These are phyloP conservation scores for Solanum sparsipilum DNA, from an alignment of 257 asterid genomes.

Conservation along the genomic window DNA sequence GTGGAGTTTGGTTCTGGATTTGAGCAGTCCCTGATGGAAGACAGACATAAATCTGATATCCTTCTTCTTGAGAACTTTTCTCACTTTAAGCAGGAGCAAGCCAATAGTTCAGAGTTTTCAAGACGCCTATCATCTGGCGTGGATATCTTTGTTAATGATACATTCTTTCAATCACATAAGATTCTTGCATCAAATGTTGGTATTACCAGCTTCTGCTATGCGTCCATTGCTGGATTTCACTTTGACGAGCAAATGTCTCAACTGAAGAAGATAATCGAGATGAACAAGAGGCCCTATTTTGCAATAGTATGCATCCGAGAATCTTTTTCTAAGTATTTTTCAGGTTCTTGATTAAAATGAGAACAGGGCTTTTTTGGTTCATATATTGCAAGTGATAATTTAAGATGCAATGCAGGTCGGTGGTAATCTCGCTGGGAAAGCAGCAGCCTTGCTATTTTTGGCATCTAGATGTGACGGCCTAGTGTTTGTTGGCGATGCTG, in stretches of 20 bases:
- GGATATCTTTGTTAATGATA: constrained; percentile 81
- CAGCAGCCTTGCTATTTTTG: constrained; percentile 47
- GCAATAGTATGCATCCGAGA: constrained; percentile 52
- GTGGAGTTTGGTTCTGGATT: constrained; percentile 21
- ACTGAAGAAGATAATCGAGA: constrained; percentile 43
- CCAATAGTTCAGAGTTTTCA: constrained; percentile 62
- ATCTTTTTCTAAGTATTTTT: constrained; percentile 6
- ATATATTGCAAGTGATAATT: not conserved
- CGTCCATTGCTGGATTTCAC: constrained; percentile 70
- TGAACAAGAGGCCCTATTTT: constrained; percentile 43
- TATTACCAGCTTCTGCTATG: constrained; percentile 52
- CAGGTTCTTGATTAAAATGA: not conserved
- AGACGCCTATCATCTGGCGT: constrained; percentile 52
- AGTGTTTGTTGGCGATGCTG: constrained; percentile 71
- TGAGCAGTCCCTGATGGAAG: constrained; percentile 18
- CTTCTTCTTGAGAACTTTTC: constrained; percentile 64
- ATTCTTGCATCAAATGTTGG: constrained; percentile 89
- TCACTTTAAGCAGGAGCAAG: constrained; percentile 50
- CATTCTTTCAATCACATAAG: constrained; percentile 77
- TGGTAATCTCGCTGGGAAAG: constrained; percentile 67
- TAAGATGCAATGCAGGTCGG: constrained; percentile 49
- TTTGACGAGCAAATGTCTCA: constrained; percentile 55
- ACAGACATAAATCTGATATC: constrained; percentile 20
- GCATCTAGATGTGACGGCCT: constrained; percentile 71
- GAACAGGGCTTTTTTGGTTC: not conserved